Percentiles rank a stretch among this genome's conserved stretches.
These are phyloP conservation scores for Excoecaria agallocha DNA, from an alignment of 345 rosid genomes.

Conservation along the genomic window DNA sequence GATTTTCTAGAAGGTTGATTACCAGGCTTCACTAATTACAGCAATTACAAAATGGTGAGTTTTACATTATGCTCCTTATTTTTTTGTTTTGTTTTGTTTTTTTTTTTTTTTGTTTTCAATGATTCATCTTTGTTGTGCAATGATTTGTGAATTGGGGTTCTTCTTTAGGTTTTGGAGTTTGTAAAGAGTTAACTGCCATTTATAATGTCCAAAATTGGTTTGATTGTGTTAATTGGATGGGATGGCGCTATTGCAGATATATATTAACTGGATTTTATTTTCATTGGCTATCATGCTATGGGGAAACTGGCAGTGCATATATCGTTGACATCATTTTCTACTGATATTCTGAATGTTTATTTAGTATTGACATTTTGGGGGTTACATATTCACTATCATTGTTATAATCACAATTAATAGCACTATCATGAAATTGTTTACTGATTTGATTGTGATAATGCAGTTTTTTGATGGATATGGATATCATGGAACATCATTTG, in stretches of 20 bases:
- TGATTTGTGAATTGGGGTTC: not conserved
- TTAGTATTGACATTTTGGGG: not conserved
- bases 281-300: not conserved
- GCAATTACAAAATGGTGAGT: slow-evolving; percentile 37
- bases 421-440: not conserved
- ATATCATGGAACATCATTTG: slow-evolving; percentile 92
- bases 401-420: not conserved
- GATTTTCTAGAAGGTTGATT: slow-evolving; percentile 22
- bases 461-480: slow-evolving; percentile 89
- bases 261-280: not conserved
- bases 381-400: not conserved
- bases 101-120: not conserved
- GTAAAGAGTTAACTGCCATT: not conserved
- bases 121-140: not conserved
- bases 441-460: slow-evolving; percentile 3
- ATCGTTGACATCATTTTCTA: not conserved
- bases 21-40: slow-evolving; percentile 2
- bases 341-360: not conserved
- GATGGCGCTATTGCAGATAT: not conserved
- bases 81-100: no score
- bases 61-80: not conserved
- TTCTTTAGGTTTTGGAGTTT: not conserved
- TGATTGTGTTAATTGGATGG: not conserved
- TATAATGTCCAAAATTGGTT: not conserved
- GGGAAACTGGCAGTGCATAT: no score